Conservation (phyloP, 2,329 filamentous ascomycete species). For the Pseudocercospora ulei region DNA sequence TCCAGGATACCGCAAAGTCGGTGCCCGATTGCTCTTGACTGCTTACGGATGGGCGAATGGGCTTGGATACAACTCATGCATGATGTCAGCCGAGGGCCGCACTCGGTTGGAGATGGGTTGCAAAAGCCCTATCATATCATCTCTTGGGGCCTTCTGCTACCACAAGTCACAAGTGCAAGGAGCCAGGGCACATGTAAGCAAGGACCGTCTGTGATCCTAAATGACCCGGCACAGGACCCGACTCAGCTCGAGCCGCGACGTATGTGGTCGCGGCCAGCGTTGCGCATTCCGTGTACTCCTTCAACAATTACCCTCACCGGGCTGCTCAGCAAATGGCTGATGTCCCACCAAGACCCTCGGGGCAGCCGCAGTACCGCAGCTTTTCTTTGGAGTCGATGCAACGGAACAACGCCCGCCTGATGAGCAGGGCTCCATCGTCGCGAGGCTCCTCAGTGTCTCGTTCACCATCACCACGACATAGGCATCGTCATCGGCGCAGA, state of each 20-base stretch:
- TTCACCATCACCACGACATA: conserved; percentile 1
- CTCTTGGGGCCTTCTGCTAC: too few species aligned
- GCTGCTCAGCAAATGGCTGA: conserved; percentile 1
- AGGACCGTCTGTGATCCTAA: background rate
- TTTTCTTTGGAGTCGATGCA: conserved; percentile 3
- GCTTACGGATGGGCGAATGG: too few species aligned
- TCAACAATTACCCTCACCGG: background rate
- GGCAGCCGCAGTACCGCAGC: conserved; percentile 4
- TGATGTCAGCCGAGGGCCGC: too few species aligned
- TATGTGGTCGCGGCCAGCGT: background rate
- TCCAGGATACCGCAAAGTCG: too few species aligned
- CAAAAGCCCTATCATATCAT: too few species aligned
- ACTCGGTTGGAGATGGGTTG: too few species aligned
- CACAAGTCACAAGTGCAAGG: background rate
- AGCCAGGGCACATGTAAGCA: background rate
- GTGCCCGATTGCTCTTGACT: too few species aligned
- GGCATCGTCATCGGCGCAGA: conserved; percentile 4
- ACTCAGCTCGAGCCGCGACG: conserved; percentile 1
- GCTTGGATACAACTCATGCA: too few species aligned
- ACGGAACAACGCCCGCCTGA: conserved; percentile 1
- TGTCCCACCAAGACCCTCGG: conserved; percentile 4
- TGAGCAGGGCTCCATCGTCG: conserved; percentile 3
- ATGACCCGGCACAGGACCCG: conserved; percentile 7
- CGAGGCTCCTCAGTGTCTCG: conserved; percentile 1
- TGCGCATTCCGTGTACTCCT: background rate